Base-by-base conservation (phyloP, 2,329 filamentous ascomycete genomes). In the Trichoderma sp. region DNA sequence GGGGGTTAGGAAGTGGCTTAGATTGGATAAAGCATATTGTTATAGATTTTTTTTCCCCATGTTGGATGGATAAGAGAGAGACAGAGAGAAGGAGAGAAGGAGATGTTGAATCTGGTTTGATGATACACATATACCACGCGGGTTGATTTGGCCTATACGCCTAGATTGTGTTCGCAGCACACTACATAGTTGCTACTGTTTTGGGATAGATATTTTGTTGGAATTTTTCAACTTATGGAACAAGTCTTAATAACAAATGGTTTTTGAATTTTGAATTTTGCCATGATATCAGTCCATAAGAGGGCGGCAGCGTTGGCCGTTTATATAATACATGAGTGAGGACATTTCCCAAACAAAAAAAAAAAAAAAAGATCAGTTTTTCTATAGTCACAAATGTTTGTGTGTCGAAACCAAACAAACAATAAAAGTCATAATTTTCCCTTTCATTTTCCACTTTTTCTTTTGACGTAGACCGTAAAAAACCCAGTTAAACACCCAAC, bases 321-420 rank as follows among this genome's bases (percentile, higher is more conserved):
- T 35, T 67, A 56, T 67, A 70, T 66, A 43, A 55, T 68, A 68
- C 65, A 70, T 69, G 69, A 70, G 69, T 70, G 69, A 70, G 60
- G 69, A 70, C 56, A 62, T 70, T 70, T 69, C 66, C 66, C 66
- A 58, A 59, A 59, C 33, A 35, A 35, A 29, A n/a, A 57, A 65
- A n/a, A 6, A 52, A 33, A 33, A 33, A 35, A 56, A 56, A 37
- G 1, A 24, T 35, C n/a, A 21, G 10, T 33, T 59, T 57, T 67
- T 67, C 63, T 67, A 67, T 67, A 47, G 55, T 66, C 40, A 59
- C 63, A 66, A 43, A 19, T 31, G 53, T 56, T 29, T 55, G n/a
- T n/a, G 60, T 65, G 40, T 56, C n/a, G 19, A 43, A 62, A 27
- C 7, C 10, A 62, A 52, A n/a, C 35, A 27, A 47, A 29, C 11